These are phyloP conservation scores for Zygnema circumcarinatum DNA, from an alignment of 139 green algal genomes.

Conservation along the genomic window DNA sequence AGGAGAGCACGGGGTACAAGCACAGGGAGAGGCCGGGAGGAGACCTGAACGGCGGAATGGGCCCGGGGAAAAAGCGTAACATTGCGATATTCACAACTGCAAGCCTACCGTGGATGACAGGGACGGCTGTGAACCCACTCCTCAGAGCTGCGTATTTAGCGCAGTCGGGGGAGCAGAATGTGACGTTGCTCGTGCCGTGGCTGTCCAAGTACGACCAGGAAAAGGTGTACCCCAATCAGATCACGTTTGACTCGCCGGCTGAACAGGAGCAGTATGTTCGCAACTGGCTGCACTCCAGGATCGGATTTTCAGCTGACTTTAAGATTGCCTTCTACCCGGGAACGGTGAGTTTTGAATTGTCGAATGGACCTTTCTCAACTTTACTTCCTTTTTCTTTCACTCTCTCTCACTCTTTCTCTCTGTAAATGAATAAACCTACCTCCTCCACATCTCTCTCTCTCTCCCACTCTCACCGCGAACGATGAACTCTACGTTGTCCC, in stretches of 20 bases:
- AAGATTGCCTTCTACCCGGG: slow-evolving; percentile 83
- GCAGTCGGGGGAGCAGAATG: slow-evolving; percentile 62
- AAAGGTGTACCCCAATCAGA: slow-evolving; percentile 86
- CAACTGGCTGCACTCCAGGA: slow-evolving; percentile 88
- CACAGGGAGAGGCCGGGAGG: background rate
- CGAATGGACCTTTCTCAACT: too few relatives aligned
- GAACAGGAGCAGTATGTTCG: slow-evolving; percentile 87
- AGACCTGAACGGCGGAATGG: background rate
- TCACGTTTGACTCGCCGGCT: slow-evolving; percentile 86
- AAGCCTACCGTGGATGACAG: slow-evolving; percentile 97
- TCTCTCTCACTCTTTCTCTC: too few relatives aligned
- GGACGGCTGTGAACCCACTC: slow-evolving; percentile 96
- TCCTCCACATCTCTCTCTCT: too few relatives aligned
- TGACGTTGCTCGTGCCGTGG: slow-evolving; percentile 91
- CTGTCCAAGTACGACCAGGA: slow-evolving; percentile 87
- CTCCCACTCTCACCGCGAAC: too few relatives aligned
- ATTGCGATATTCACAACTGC: slow-evolving; percentile 98
- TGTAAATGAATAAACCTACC: too few relatives aligned
- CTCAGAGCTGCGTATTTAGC: slow-evolving; percentile 96
- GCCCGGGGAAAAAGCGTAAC: slow-evolving; percentile 44
- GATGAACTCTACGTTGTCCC: too few relatives aligned
- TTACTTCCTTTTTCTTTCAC: too few relatives aligned
- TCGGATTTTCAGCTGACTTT: slow-evolving; percentile 89
- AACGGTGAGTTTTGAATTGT: slow-evolving; percentile 66
- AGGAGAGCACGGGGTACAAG: slow-evolving; percentile 51